A percentile compares a stretch with the other conserved stretches of the same genome.
Evolutionary conservation across 352 stramenopile species (phyloP).

Genomic region (Phytophthora tentaculata): DNA sequence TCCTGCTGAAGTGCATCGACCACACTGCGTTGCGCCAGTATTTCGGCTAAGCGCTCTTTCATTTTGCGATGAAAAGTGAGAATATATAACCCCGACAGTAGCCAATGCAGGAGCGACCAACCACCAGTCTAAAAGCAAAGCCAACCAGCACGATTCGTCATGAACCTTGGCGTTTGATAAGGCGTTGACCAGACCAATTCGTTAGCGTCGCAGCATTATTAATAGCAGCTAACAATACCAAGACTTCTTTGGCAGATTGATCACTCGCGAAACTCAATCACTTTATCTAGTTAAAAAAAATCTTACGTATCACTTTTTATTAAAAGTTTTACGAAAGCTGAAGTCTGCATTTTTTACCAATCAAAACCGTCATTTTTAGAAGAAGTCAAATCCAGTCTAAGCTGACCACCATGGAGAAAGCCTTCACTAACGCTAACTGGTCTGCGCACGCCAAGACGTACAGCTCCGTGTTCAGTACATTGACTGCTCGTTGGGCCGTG

Average conservation of each 20-base stretch:
- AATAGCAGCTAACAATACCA: too few species aligned
- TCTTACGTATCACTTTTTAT: too few species aligned
- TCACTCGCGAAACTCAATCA: too few species aligned
- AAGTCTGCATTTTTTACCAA: neutral
- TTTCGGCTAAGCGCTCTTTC: slow-evolving; percentile 57
- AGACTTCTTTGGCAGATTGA: too few species aligned
- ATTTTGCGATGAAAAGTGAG: slow-evolving; percentile 16
- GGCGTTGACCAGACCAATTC: neutral
- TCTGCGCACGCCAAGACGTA: slow-evolving; percentile 40
- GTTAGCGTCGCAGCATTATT: too few species aligned
- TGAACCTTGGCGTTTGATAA: neutral
- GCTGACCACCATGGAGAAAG: slow-evolving; percentile 28
- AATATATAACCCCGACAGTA: slow-evolving; percentile 6
- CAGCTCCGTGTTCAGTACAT: slow-evolving; percentile 23
- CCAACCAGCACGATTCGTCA: slow-evolving; percentile 23
- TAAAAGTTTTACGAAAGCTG: too few species aligned
- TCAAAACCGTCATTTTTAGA: neutral
- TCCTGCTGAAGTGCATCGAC: slow-evolving; percentile 51
- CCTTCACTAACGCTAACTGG: slow-evolving; percentile 42
- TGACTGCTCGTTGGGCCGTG: slow-evolving; percentile 29
- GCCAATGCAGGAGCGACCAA: slow-evolving; percentile 5
- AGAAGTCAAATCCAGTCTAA: too few species aligned
- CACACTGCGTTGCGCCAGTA: slow-evolving; percentile 51
- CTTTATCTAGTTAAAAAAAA: too few species aligned
- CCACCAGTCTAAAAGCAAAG: slow-evolving; percentile 9